phyloP scores from a whole-genome alignment of 1,284 basidiomycete species.

The Ceratobasidium sp. region DNA sequence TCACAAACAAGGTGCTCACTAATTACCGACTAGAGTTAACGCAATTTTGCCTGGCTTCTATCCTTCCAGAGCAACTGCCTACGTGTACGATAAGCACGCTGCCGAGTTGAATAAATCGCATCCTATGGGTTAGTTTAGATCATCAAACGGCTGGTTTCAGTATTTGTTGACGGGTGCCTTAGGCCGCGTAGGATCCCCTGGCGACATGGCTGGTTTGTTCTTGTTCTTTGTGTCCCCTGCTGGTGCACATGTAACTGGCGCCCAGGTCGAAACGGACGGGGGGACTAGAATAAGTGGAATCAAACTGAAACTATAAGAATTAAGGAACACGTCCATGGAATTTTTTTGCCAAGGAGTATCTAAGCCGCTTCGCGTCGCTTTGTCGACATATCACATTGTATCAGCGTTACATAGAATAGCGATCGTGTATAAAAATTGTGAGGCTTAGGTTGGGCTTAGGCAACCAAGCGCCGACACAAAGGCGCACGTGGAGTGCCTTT shows the following conservation, averaged over 20 bases:
- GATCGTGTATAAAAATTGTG: neutral
- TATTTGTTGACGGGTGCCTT: no score
- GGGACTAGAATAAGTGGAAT: constrained; percentile 58
- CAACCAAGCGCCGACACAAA: neutral
- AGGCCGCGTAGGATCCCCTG: constrained; percentile 77
- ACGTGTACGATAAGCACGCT: no score
- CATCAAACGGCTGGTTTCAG: no score
- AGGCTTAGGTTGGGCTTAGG: neutral
- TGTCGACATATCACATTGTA: neutral
- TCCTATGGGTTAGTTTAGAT: no score
- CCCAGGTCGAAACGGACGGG: constrained; percentile 69
- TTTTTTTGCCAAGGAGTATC: neutral
- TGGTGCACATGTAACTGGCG: constrained; percentile 79
- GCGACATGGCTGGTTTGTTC: constrained; percentile 82
- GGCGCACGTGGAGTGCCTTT: neutral
- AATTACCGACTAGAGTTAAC: constrained; percentile 19
- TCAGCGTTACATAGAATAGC: neutral
- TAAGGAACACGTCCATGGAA: neutral
- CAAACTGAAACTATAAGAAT: neutral
- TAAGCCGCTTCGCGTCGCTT: neutral
- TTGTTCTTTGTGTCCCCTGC: constrained; percentile 82
- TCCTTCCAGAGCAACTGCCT: no score
- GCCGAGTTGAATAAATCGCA: no score
- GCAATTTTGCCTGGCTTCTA: constrained; percentile 11
- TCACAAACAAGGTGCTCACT: no score